Evolutionary conservation across 208 protist genomes (phyloP), one percentile per base, ranked within the genome.

Genomic region (Crithidia bombi): DNA sequence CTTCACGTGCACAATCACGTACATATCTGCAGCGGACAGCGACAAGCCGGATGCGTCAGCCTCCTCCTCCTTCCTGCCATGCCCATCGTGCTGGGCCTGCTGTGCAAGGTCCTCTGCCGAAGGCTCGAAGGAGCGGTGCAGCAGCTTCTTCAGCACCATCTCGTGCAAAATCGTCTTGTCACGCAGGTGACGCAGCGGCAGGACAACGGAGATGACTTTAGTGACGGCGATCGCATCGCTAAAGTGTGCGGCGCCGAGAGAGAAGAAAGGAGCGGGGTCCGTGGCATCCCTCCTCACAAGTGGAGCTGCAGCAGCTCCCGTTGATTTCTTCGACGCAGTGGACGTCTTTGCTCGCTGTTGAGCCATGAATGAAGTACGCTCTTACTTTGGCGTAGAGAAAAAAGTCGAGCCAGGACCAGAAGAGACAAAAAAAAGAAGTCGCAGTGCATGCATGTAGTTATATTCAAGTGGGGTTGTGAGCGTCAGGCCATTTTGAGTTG

Each of bases 181-280:
- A n/a, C 73, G 73, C 50, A 90, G 41, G 49, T 90, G 75, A 19
- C 66, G 56, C 23, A 82, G 47, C 14, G 85, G 85, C 44, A 90
- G 72, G 14, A 69, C 56, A n/a, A 90, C 67, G 43, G 67, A 55
- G 30, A 87, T 56, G 15, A 81, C 75, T 17, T 81, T 63, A 19
- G 68, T 71, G 7, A 74, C 33, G 15, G 11, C 32, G 26, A 81
- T 74, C 3, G 80, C 47, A n/a, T 69, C 59, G 35, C 65, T 51
- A 49, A 90, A 75, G 47, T 58, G 63, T 19, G 79, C 85, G 15
- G 73, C 65, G 14, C 70, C 68, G 38, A 87, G 50, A 15, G 61
- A 69, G 43, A 86, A 79, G 61, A 90, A 90, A 2, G 78, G 78
- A 3, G 68, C 30, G 15, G 77, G 66, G 36, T 78, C 66, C 3